A percentile compares a stretch with the other conserved stretches of the same genome.
These are phyloP conservation scores for Amanita rimosa DNA, from an alignment of 768 basidiomycete genomes.

Conservation along the genomic window DNA sequence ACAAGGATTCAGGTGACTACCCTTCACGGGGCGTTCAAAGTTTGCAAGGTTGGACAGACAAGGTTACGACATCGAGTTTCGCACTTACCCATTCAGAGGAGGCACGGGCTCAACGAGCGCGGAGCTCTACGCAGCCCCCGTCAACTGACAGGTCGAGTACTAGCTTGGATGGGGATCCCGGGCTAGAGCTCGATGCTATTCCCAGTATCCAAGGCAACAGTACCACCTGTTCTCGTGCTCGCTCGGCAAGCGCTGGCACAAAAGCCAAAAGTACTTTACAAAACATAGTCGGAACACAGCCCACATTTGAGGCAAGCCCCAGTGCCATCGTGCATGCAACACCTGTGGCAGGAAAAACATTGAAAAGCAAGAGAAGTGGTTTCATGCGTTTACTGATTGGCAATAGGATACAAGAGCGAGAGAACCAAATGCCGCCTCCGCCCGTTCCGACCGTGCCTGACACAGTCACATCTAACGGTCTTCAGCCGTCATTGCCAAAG, in stretches of 20 bases:
- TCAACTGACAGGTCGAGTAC: conserved; percentile 16
- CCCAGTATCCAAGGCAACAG: conserved; percentile 5
- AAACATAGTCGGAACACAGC: conserved; percentile 24
- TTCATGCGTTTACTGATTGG: conserved; percentile 71
- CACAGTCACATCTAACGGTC: conserved; percentile 19
- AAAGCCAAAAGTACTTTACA: conserved; percentile 40
- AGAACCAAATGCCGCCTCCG: conserved; percentile 34
- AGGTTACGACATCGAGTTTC: conserved; percentile 36
- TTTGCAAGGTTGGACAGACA: conserved; percentile 43
- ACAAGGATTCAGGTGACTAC: conserved; percentile 14
- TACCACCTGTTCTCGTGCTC: conserved; percentile 25
- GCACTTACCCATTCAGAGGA: conserved; percentile 69
- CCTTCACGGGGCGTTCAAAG: conserved; percentile 14
- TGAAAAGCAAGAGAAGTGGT: conserved; percentile 74
- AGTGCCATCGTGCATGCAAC: conserved; percentile 8
- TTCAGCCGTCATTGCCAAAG: conserved; percentile 11
- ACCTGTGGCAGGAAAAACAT: conserved; percentile 25
- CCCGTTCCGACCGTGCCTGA: conserved; percentile 46
- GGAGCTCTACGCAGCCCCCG: conserved; percentile 32
- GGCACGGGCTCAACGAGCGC: conserved; percentile 60
- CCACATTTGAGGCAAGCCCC: conserved; percentile 24
- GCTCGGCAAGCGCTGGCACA: conserved; percentile 52
- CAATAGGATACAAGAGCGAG: conserved; percentile 34
- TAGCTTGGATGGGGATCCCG: conserved; percentile 14
- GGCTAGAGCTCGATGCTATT: conserved; percentile 20